Evolutionary conservation across 768 basidiomycete genomes (phyloP).

Genomic region (Boletus tomentosulus): DNA sequence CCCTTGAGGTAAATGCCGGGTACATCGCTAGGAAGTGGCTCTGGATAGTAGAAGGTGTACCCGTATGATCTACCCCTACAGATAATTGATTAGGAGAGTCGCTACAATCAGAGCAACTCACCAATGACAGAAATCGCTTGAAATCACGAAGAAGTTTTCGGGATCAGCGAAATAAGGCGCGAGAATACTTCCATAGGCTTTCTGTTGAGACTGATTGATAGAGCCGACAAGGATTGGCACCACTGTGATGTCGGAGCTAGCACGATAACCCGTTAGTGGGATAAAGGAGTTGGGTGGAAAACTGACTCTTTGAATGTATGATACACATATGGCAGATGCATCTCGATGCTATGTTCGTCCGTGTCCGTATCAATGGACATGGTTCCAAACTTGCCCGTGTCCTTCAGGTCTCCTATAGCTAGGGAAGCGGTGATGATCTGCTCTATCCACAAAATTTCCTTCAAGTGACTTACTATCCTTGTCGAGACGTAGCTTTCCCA

Average conservation of each 20-base stretch:
- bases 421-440: constrained; percentile 4
- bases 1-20: constrained; percentile 50
- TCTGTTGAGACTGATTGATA: constrained; percentile 57
- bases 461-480: constrained; percentile 54
- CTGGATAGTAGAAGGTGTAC: constrained; percentile 85
- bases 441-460: background rate
- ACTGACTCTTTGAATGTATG: constrained; percentile 78
- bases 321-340: constrained; percentile 91
- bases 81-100: constrained; percentile 1
- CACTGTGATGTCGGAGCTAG: constrained; percentile 69
- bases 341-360: constrained; percentile 95
- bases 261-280: background rate
- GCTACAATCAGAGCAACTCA: constrained; percentile 31
- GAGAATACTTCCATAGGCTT: constrained; percentile 61
- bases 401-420: constrained; percentile 17
- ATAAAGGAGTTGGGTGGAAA: background rate
- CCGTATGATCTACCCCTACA: constrained; percentile 78
- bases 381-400: constrained; percentile 49
- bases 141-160: constrained; percentile 85
- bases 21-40: constrained; percentile 44
- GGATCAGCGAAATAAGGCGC: constrained; percentile 76
- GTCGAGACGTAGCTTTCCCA: constrained; percentile 81
- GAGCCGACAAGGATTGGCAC: constrained; percentile 91
- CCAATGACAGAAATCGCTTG: constrained; percentile 99
- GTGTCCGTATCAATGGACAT: constrained; percentile 74